phyloP scores from a whole-genome alignment of 345 rosid genomes.

The Populus davidiana region DNA sequence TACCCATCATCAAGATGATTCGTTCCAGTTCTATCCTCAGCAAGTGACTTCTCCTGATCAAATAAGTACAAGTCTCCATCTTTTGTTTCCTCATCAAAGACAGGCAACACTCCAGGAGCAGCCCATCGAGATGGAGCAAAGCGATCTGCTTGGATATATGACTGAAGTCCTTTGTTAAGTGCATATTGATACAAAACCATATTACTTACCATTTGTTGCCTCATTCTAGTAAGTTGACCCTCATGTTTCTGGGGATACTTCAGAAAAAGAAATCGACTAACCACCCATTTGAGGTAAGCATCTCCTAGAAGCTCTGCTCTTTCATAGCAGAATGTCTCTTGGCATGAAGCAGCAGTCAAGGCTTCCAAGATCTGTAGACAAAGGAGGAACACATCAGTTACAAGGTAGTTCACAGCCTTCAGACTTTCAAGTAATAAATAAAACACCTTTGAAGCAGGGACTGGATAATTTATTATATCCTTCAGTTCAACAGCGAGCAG shows the following conservation, averaged over 20 bases:
- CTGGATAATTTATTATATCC: constrained; percentile 57
- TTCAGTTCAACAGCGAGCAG: constrained; percentile 85
- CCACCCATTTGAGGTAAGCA: constrained; percentile 98
- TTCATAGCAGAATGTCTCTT: constrained; percentile 96
- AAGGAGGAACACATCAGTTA: constrained; percentile 11
- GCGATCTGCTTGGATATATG: constrained; percentile 97
- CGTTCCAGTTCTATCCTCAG: constrained; percentile 31
- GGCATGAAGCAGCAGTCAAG: constrained; percentile 97
- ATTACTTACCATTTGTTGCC: constrained; percentile 98
- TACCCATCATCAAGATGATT: constrained; percentile 26
- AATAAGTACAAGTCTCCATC: constrained; percentile 76
- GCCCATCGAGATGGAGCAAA: constrained; percentile 99
- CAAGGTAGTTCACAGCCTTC: background rate
- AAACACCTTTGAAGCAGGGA: constrained; percentile 77
- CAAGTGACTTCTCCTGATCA: constrained; percentile 48
- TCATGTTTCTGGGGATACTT: constrained; percentile 97
- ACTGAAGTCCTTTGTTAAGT: constrained; percentile 76
- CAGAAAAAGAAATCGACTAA: constrained; percentile 86
- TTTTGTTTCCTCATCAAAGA: constrained; percentile 86
- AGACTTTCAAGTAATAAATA: background rate
- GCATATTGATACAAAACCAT: constrained; percentile 87
- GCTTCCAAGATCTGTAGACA: constrained; percentile 81
- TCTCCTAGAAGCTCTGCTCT: constrained; percentile 99
- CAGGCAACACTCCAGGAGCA: constrained; percentile 97
- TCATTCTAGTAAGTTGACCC: constrained; percentile 97